Conservation (phyloP, 2,329 filamentous ascomycete genomes). For the Fusarium anguioides region DNA sequence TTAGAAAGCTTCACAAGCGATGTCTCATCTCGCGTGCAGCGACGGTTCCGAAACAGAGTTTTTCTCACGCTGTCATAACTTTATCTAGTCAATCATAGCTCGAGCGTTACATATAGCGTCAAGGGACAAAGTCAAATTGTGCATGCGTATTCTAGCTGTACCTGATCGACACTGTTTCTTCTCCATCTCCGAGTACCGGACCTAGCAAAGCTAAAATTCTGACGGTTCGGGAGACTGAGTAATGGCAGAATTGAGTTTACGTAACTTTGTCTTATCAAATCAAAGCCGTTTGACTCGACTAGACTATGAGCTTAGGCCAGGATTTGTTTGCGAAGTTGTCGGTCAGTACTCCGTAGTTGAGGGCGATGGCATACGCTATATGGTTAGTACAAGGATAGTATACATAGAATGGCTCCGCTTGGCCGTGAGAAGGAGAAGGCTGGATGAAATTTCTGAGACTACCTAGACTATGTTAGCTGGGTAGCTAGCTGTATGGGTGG, state of each 20-base stretch:
- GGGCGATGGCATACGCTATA: background rate
- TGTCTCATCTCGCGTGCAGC: background rate
- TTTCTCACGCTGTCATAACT: slow-evolving; percentile 11
- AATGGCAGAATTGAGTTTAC: slow-evolving; percentile 26
- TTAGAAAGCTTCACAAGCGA: background rate
- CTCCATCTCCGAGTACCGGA: slow-evolving; percentile 17
- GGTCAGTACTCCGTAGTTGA: slow-evolving; percentile 16
- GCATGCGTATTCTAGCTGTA: slow-evolving; percentile 14
- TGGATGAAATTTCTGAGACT: background rate
- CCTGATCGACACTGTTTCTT: slow-evolving; percentile 29
- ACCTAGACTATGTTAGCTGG: background rate
- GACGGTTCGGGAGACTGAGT: slow-evolving; percentile 9
- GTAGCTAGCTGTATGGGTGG: background rate
- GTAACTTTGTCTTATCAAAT: slow-evolving; percentile 26
- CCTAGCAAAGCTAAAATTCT: slow-evolving; percentile 10
- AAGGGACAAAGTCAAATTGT: slow-evolving; percentile 12
- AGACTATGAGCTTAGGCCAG: slow-evolving; percentile 5
- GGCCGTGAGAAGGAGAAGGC: background rate
- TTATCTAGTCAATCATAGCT: slow-evolving; percentile 18
- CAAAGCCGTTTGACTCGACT: background rate
- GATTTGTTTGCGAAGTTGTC: slow-evolving; percentile 9
- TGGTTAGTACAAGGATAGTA: background rate
- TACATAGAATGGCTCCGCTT: slow-evolving; percentile 11
- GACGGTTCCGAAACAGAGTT: slow-evolving; percentile 15
- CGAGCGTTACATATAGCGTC: background rate